A percentile compares a stretch with the other conserved stretches of the same genome.
phyloP scores from a whole-genome alignment of 345 rosid species.

The Cardamine chenopodiifolia region DNA sequence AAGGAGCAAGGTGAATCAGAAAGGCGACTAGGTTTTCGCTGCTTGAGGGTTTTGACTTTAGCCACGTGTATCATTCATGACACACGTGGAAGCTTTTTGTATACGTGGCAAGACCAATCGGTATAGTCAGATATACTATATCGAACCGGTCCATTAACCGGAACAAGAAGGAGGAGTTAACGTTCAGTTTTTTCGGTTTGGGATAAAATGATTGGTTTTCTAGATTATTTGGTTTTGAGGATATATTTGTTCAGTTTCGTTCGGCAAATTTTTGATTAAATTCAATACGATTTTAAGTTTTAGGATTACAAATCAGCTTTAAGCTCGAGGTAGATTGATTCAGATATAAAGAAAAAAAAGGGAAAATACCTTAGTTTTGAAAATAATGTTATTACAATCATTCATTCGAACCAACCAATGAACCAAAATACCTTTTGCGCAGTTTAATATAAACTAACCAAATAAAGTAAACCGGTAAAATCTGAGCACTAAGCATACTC shows the following conservation, averaged over 20 bases:
- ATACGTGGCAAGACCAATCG: constrained; percentile 4
- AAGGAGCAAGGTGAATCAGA: constrained; percentile 13
- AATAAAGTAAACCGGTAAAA: constrained; percentile 9
- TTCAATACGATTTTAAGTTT: not conserved
- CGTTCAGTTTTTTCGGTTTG: not conserved
- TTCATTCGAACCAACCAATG: not conserved
- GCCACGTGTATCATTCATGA: constrained; percentile 20
- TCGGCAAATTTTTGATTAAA: not conserved
- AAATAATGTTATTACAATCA: not conserved
- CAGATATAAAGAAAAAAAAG: not conserved
- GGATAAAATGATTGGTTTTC: not conserved
- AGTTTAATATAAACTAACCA: constrained; percentile 4
- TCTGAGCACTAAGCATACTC: constrained; percentile 27
- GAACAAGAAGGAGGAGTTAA: not conserved
- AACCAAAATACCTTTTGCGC: not conserved
- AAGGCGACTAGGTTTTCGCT: constrained; percentile 34
- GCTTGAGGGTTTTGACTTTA: constrained; percentile 23
- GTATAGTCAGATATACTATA: not conserved
- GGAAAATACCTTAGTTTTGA: not conserved
- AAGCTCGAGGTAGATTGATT: not conserved
- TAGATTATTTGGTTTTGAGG: not conserved
- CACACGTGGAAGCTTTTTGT: constrained; percentile 6
- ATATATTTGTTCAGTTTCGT: not conserved
- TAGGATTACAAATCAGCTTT: not conserved
- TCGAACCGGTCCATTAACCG: not conserved